These are phyloP conservation scores for Aspergillus sp. DNA, from an alignment of 2,329 filamentous ascomycete species.

Conservation along the genomic window DNA sequence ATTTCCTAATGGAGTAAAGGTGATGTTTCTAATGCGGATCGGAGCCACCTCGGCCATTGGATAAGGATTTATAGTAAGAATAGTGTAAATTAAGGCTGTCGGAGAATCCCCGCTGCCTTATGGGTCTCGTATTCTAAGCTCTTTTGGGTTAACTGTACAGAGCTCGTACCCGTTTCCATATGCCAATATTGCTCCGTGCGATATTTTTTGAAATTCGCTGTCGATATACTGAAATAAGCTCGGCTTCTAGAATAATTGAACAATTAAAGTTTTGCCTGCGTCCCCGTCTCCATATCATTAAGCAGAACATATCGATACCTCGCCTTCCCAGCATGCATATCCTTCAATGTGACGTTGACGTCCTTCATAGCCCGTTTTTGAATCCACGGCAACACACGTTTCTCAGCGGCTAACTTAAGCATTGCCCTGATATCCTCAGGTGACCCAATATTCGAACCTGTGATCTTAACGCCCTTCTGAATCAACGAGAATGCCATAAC, in stretches of 20 bases:
- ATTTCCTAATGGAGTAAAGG: constrained; percentile 7
- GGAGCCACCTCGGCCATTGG: neutral
- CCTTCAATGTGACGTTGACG: constrained; percentile 36
- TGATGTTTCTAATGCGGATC: neutral
- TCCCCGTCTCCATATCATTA: constrained; percentile 23
- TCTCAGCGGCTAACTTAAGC: constrained; percentile 37
- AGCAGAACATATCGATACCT: constrained; percentile 43
- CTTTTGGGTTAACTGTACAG: neutral
- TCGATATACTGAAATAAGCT: too few relatives aligned
- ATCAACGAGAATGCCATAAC: constrained; percentile 56
- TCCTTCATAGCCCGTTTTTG: constrained; percentile 36
- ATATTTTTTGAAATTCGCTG: too few relatives aligned
- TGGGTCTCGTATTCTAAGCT: neutral
- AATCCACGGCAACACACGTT: constrained; percentile 39
- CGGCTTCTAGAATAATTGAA: neutral
- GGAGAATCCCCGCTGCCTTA: neutral
- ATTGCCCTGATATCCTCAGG: constrained; percentile 39
- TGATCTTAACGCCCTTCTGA: constrained; percentile 48
- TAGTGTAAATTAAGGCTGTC: too few relatives aligned
- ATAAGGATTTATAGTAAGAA: too few relatives aligned
- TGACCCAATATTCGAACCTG: constrained; percentile 42
- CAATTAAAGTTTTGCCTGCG: constrained; percentile 23
- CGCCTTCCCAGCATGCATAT: constrained; percentile 42
- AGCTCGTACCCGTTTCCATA: neutral
- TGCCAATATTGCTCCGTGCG: too few relatives aligned